A percentile compares a stretch with the other conserved stretches of the same genome.
Conservation (phyloP, 2,329 filamentous ascomycete genomes). For the Lachnellula arida region DNA sequence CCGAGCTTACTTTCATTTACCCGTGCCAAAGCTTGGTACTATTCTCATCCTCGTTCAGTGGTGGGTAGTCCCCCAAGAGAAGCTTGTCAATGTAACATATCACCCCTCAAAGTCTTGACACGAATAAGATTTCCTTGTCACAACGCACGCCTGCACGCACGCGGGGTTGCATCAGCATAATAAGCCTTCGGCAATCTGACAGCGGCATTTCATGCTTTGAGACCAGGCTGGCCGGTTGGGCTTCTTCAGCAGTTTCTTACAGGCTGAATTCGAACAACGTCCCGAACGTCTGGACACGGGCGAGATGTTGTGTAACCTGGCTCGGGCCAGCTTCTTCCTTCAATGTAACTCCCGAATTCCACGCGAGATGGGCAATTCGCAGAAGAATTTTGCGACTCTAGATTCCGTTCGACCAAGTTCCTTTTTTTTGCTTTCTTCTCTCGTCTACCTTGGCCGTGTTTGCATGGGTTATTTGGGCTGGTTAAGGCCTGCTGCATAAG, state of each 20-base stretch:
- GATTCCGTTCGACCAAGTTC: background rate
- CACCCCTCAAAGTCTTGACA: background rate
- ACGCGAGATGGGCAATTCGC: background rate
- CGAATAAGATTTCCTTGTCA: background rate
- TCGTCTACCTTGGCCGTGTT: background rate
- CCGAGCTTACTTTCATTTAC: no score
- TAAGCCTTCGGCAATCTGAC: background rate
- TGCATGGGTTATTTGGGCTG: background rate
- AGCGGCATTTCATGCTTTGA: background rate
- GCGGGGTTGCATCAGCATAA: no score
- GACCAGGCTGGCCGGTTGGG: background rate
- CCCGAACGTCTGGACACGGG: conserved; percentile 8
- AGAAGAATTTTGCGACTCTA: background rate
- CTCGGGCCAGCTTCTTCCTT: background rate
- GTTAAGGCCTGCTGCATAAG: background rate
- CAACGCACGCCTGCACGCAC: background rate
- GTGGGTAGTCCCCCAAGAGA: no score
- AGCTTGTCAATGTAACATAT: no score
- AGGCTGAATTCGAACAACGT: background rate
- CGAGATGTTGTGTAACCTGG: conserved; percentile 4
- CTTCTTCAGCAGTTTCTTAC: background rate
- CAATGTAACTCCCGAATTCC: background rate
- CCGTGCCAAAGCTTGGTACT: no score
- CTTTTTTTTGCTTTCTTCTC: background rate
- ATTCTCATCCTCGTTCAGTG: no score